phyloP scores from a whole-genome alignment of 2,329 filamentous ascomycete species.

The Metarhizium humberi region DNA sequence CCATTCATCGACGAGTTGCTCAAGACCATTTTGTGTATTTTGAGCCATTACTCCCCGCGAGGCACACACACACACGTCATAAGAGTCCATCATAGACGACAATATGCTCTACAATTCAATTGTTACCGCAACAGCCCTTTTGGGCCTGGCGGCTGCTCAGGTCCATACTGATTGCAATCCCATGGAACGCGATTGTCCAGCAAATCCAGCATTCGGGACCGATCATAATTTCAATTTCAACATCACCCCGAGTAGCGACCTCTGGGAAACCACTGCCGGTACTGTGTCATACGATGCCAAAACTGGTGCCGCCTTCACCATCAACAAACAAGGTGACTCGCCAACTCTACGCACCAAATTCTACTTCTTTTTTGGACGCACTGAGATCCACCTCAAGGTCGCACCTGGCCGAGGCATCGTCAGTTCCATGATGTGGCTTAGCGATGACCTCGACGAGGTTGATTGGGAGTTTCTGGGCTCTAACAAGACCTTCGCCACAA shows the following conservation, averaged over 20 bases:
- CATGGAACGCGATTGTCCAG: conserved; percentile 56
- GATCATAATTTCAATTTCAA: conserved; percentile 57
- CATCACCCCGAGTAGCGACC: conserved; percentile 42
- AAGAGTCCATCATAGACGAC: background rate
- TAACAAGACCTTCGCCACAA: conserved; percentile 52
- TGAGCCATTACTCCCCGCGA: too few species aligned
- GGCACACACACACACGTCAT: background rate
- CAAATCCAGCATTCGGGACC: conserved; percentile 62
- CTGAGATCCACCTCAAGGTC: conserved; percentile 70
- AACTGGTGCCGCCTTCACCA: conserved; percentile 62
- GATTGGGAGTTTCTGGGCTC: conserved; percentile 77
- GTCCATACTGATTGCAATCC: conserved; percentile 74
- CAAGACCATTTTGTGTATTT: background rate
- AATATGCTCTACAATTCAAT: conserved; percentile 13
- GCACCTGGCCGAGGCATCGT: conserved; percentile 68
- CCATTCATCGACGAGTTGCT: background rate
- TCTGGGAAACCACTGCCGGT: conserved; percentile 64
- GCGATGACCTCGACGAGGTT: conserved; percentile 77
- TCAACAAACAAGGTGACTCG: conserved; percentile 61
- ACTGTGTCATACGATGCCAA: conserved; percentile 50
- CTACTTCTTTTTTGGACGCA: conserved; percentile 78
- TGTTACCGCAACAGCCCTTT: conserved; percentile 26
- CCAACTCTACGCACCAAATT: conserved; percentile 72
- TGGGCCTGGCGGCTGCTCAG: conserved; percentile 53
- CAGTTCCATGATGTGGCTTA: conserved; percentile 74